Conservation (phyloP, 1,139 yeast species). For the Kodamaea fungicola region DNA sequence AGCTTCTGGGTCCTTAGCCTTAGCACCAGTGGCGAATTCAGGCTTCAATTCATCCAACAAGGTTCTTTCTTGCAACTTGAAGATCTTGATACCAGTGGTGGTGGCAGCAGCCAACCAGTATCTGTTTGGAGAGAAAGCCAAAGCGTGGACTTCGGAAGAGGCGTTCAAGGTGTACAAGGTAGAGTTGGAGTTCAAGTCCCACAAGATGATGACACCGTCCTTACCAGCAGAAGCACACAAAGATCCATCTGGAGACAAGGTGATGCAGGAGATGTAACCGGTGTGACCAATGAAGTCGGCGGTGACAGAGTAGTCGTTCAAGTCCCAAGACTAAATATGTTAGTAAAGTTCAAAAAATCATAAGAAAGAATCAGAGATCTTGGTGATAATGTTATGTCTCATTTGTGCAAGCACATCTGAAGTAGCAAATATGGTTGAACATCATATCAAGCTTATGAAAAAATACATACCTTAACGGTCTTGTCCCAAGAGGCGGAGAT, state of each 20-base stretch:
- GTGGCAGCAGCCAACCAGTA: constrained; percentile 99
- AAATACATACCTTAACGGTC: constrained; percentile 91
- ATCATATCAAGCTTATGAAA: constrained; percentile 41
- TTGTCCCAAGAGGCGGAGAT: constrained; percentile 99
- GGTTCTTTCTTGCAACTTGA: constrained; percentile 94
- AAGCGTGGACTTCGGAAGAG: constrained; percentile 96
- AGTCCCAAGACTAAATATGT: constrained; percentile 84
- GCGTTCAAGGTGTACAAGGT: constrained; percentile 94
- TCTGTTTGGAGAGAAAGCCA: constrained; percentile 99
- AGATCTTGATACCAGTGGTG: constrained; percentile 95
- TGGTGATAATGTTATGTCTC: constrained; percentile 96
- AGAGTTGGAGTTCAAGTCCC: constrained; percentile 91
- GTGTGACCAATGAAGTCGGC: constrained; percentile 99
- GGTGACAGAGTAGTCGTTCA: constrained; percentile 77
- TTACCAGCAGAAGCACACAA: constrained; percentile 99
- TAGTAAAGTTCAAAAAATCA: constrained; percentile 22
- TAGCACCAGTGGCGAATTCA: constrained; percentile 86
- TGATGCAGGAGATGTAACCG: constrained; percentile 96
- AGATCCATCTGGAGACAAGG: constrained; percentile 99
- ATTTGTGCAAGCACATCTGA: constrained; percentile 88
- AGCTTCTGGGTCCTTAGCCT: constrained; percentile 98
- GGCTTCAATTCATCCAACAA: constrained; percentile 98
- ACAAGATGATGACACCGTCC: constrained; percentile 98
- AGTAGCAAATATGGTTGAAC: constrained; percentile 93
- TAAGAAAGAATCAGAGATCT: constrained; percentile 79